A percentile compares a stretch with the other conserved stretches of the same genome.
Evolutionary conservation across 176 grass and related monocot genomes (phyloP).

Genomic region (Typha latifolia): DNA sequence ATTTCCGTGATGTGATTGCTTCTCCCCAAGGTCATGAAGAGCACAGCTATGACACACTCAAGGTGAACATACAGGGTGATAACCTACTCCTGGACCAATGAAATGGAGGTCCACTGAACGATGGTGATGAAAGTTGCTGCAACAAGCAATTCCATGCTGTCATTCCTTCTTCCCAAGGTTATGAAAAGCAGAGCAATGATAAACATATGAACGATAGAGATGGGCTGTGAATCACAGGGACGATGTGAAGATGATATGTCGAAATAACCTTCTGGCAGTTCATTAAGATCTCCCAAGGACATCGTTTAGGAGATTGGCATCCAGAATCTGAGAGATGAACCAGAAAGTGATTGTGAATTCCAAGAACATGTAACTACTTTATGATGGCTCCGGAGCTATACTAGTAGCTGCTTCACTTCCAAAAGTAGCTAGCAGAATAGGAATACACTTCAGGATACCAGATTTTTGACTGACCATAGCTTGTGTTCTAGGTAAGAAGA

Average conservation of each 20-base stretch:
- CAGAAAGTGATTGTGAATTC: not conserved
- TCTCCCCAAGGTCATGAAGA: constrained; percentile 14
- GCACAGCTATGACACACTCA: not conserved
- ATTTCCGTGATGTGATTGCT: constrained; percentile 19
- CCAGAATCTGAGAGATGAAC: constrained; percentile 1
- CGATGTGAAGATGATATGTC: constrained; percentile 14
- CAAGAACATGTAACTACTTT: not conserved
- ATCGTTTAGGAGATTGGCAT: not conserved
- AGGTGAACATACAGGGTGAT: too few species aligned
- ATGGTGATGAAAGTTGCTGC: constrained; percentile 21
- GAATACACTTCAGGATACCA: not conserved
- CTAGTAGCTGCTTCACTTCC: not conserved
- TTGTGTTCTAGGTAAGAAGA: not conserved
- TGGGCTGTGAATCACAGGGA: constrained; percentile 6
- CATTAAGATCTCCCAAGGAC: constrained; percentile 8
- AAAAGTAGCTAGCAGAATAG: not conserved
- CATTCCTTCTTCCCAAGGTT: constrained; percentile 17
- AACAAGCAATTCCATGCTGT: constrained; percentile 13
- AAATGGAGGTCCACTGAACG: constrained; percentile 19
- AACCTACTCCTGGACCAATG: not conserved
- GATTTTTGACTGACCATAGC: not conserved
- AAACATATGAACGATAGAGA: not conserved
- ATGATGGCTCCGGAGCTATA: not conserved
- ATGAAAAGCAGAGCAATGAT: not conserved
- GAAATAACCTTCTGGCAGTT: constrained; percentile 4